These are phyloP conservation scores for Phytophthora sojae DNA, from an alignment of 352 stramenopile species.

Conservation along the genomic window DNA sequence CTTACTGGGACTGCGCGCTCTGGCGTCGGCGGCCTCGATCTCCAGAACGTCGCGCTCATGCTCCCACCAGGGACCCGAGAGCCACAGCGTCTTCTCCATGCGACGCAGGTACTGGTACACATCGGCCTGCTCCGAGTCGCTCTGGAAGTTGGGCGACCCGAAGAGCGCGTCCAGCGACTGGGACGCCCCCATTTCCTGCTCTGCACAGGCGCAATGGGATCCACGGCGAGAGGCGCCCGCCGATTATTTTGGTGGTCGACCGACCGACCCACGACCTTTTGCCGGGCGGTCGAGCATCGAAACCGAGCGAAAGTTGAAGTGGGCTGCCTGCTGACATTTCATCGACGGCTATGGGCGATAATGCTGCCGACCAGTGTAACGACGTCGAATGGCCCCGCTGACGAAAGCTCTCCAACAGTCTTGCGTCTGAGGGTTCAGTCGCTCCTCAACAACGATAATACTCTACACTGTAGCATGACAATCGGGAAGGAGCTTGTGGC, in stretches of 20 bases:
- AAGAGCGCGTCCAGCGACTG: slow-evolving; percentile 68
- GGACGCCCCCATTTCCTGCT: slow-evolving; percentile 45
- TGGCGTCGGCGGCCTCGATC: neutral
- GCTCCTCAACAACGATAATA: neutral
- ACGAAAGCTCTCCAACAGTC: neutral
- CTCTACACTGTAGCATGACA: neutral
- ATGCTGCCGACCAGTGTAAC: too few species aligned
- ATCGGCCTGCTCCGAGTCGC: slow-evolving; percentile 49
- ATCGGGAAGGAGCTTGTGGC: neutral
- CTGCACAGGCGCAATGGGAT: neutral
- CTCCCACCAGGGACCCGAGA: slow-evolving; percentile 45
- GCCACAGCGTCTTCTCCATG: slow-evolving; percentile 55
- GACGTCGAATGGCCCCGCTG: too few species aligned
- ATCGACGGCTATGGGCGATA: neutral
- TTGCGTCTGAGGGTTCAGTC: neutral
- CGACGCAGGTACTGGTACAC: slow-evolving; percentile 52
- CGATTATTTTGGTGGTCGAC: slow-evolving; percentile 9
- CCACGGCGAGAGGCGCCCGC: slow-evolving; percentile 4
- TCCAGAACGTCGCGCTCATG: slow-evolving; percentile 11
- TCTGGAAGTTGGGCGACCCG: slow-evolving; percentile 31
- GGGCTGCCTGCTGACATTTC: neutral
- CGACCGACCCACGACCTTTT: slow-evolving; percentile 8
- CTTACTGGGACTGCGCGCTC: slow-evolving; percentile 9
- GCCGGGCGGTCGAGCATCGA: neutral
- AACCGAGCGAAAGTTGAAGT: neutral